phyloP scores from a whole-genome alignment of 176 grass and related monocot species.

The Canna indica region DNA sequence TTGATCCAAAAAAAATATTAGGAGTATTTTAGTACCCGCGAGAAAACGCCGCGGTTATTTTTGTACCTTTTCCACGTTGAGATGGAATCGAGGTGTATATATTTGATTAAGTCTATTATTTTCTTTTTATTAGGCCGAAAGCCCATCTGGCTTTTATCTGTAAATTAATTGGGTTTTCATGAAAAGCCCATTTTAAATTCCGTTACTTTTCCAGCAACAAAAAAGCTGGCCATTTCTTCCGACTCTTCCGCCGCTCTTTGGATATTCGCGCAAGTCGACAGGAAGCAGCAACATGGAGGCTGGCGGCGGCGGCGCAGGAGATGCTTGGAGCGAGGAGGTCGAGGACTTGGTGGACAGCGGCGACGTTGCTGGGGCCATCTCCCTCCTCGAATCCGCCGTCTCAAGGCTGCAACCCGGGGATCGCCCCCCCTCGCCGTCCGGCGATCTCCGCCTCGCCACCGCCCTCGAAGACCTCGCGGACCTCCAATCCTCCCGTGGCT shows the following conservation, averaged over 20 bases:
- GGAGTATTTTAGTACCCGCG: no score
- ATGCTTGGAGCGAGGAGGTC: constrained; percentile 65
- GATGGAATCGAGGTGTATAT: no score
- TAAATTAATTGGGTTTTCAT: no score
- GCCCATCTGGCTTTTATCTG: no score
- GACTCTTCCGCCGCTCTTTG: background rate
- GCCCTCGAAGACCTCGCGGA: constrained; percentile 68
- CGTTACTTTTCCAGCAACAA: no score
- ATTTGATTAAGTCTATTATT: no score
- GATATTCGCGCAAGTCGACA: background rate
- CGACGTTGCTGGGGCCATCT: constrained; percentile 57
- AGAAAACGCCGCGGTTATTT: no score
- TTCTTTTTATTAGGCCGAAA: no score
- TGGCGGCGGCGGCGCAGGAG: background rate
- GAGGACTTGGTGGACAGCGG: constrained; percentile 60
- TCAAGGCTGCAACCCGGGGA: constrained; percentile 18
- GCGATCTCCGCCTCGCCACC: constrained; percentile 43
- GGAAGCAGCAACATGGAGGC: background rate
- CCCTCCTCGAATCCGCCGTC: constrained; percentile 54
- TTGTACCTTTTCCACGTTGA: no score
- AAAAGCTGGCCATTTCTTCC: background rate
- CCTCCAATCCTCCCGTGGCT: constrained; percentile 49
- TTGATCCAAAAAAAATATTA: no score
- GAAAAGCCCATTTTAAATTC: no score
- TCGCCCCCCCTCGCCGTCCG: constrained; percentile 12